Evolutionary conservation across 2,329 filamentous ascomycete species (phyloP).

Genomic region (Stagonosporopsis chrysanthemi): DNA sequence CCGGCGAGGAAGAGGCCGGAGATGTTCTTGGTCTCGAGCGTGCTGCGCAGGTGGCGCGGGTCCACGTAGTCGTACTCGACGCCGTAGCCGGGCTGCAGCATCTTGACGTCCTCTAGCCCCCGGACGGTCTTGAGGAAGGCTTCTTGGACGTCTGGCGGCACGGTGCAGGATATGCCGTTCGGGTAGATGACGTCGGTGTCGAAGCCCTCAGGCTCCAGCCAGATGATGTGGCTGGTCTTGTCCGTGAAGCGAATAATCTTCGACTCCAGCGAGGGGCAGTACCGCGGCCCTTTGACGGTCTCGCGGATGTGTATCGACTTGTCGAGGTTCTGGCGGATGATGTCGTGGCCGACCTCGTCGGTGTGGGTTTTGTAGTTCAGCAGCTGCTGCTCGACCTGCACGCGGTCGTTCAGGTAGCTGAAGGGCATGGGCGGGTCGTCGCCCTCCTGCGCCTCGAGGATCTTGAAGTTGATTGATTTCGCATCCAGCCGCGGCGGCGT

Average conservation of each 20-base stretch:
- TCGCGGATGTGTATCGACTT: slow-evolving; percentile 97
- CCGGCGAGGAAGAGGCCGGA: slow-evolving; percentile 88
- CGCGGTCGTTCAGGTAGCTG: slow-evolving; percentile 83
- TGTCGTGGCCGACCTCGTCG: slow-evolving; percentile 79
- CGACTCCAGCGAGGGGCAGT: slow-evolving; percentile 93
- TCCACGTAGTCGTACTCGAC: slow-evolving; percentile 99
- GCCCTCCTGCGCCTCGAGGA: slow-evolving; percentile 76
- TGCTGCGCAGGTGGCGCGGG: slow-evolving; percentile 84
- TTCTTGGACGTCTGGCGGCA: slow-evolving; percentile 86
- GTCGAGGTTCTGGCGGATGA: slow-evolving; percentile 88
- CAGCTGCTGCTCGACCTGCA: slow-evolving; percentile 82
- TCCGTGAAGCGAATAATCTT: slow-evolving; percentile 89
- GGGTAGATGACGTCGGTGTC: slow-evolving; percentile 90
- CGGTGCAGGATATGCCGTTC: slow-evolving; percentile 96
- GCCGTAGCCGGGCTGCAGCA: slow-evolving; percentile 95
- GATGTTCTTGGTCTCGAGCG: slow-evolving; percentile 93
- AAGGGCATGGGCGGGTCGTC: slow-evolving; percentile 90
- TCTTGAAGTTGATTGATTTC: slow-evolving; percentile 79
- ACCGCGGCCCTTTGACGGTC: slow-evolving; percentile 90
- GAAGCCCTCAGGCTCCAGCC: slow-evolving; percentile 97
- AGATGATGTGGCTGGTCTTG: slow-evolving; percentile 84
- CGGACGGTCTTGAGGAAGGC: slow-evolving; percentile 82
- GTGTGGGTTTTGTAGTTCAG: slow-evolving; percentile 89
- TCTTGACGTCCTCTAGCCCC: slow-evolving; percentile 87
- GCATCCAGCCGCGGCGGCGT: slow-evolving; percentile 88